These are phyloP conservation scores for Penicillium angulare DNA, from an alignment of 495 filamentous ascomycete genomes.

Conservation along the genomic window DNA sequence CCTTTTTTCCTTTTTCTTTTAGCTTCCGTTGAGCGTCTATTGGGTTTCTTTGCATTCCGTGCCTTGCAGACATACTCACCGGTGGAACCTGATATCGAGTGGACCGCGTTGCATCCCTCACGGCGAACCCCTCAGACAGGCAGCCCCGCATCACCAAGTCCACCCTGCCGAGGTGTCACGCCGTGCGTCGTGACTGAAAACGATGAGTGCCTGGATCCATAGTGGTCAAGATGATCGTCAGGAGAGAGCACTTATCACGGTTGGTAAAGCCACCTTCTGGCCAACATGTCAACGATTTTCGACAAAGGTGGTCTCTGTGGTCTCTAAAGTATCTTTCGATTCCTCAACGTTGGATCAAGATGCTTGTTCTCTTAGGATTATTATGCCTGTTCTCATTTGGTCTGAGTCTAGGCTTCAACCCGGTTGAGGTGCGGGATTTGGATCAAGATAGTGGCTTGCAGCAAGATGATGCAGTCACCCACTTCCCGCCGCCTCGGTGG, in stretches of 20 bases:
- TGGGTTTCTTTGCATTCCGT: conserved; percentile 17
- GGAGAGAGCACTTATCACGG: conserved; percentile 26
- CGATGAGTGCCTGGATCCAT: conserved; percentile 25
- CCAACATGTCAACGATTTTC: conserved; percentile 12
- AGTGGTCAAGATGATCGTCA: conserved; percentile 22
- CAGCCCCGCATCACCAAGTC: conserved; percentile 16
- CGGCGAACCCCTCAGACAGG: conserved; percentile 16
- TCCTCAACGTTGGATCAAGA: conserved; percentile 28
- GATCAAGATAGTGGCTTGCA: not conserved
- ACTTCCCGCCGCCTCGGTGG: conserved; percentile 29
- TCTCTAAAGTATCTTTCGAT: conserved; percentile 16
- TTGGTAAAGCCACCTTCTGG: conserved; percentile 17
- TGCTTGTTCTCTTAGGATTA: conserved; percentile 22
- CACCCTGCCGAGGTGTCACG: conserved; percentile 19
- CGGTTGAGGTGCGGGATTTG: conserved; percentile 1
- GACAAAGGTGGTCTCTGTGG: conserved; percentile 18
- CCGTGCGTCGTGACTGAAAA: conserved; percentile 24
- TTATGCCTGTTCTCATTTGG: conserved; percentile 20
- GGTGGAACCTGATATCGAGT: conserved; percentile 15
- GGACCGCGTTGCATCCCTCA: conserved; percentile 23
- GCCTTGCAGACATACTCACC: conserved; percentile 24
- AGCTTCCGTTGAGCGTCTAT: not conserved
- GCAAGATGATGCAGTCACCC: conserved; percentile 8
- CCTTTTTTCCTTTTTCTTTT: not conserved
- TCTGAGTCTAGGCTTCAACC: conserved; percentile 13